Conservation (phyloP, 2,329 filamentous ascomycete genomes). For the Gaeumannomyces tritici region DNA sequence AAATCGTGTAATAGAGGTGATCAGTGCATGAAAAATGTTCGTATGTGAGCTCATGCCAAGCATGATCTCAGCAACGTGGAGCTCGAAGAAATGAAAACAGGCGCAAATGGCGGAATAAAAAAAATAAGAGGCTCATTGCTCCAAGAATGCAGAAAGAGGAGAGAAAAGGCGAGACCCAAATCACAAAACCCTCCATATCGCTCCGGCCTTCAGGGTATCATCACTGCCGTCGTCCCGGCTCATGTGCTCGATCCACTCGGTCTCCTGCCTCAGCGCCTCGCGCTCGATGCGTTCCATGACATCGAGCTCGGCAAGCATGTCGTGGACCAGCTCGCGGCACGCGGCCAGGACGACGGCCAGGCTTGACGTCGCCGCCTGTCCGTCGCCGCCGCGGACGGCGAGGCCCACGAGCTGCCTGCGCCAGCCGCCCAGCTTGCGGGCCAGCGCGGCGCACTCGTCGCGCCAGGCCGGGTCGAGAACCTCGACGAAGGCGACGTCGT, state of each 20-base stretch:
- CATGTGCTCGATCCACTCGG: constrained; percentile 47
- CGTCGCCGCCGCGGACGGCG: constrained; percentile 16
- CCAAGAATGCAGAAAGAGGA: not conserved
- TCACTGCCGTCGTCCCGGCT: constrained; percentile 26
- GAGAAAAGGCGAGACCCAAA: not conserved
- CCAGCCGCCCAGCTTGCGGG: constrained; percentile 46
- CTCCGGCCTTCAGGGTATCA: constrained; percentile 29
- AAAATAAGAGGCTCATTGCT: not conserved
- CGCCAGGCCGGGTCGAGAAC: constrained; percentile 49
- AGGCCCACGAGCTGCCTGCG: constrained; percentile 36
- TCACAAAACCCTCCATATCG: constrained; percentile 35
- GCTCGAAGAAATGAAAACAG: not conserved
- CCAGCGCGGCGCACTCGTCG: constrained; percentile 43
- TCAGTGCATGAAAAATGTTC: not conserved
- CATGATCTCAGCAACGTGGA: not conserved
- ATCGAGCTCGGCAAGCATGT: constrained; percentile 54
- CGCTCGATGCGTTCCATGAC: constrained; percentile 52
- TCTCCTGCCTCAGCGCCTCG: constrained; percentile 46
- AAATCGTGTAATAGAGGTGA: not conserved
- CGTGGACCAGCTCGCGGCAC: constrained; percentile 38
- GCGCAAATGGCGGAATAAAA: not conserved
- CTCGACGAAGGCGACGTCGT: constrained; percentile 36
- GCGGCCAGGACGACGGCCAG: constrained; percentile 37
- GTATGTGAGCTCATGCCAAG: not conserved
- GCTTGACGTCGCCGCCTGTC: constrained; percentile 22